Conservation (phyloP, 2,329 filamentous ascomycete species). For the Aspergillus sp. region DNA sequence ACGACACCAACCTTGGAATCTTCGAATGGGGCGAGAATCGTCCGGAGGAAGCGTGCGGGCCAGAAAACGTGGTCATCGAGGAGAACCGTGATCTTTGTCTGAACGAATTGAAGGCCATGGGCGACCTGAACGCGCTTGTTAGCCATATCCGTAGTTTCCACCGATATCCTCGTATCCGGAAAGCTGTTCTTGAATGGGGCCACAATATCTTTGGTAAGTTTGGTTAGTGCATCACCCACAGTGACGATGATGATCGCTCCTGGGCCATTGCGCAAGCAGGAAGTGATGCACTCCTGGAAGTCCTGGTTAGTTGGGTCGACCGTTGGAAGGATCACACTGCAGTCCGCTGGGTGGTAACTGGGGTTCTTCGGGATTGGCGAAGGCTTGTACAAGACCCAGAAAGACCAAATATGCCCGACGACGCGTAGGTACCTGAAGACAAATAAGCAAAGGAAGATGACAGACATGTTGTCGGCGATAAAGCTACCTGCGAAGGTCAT, state of each 20-base stretch:
- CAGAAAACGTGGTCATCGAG: constrained; percentile 54
- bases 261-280: constrained; percentile 38
- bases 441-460: constrained; percentile 34
- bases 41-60: constrained; percentile 38
- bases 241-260: constrained; percentile 43
- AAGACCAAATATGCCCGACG: constrained; percentile 39
- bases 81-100: constrained; percentile 42
- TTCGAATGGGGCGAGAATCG: constrained; percentile 28
- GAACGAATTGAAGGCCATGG: constrained; percentile 32
- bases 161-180: constrained; percentile 8
- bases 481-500: too few species aligned
- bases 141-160: constrained; percentile 28
- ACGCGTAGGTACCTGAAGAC: constrained; percentile 45
- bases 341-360: constrained; percentile 32
- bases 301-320: constrained; percentile 39
- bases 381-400: constrained; percentile 36
- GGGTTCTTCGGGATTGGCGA: constrained; percentile 22
- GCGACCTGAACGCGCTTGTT: constrained; percentile 50
- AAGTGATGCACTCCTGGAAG: constrained; percentile 41
- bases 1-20: constrained; percentile 46
- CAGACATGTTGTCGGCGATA: background rate
- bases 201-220: constrained; percentile 5
- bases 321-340: constrained; percentile 51
- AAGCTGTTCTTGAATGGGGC: constrained; percentile 1
- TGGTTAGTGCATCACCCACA: constrained; percentile 27